A percentile compares a stretch with the other conserved stretches of the same genome.
These are phyloP conservation scores for Torulaspora franciscae DNA, from an alignment of 805 yeast species.

Conservation along the genomic window DNA sequence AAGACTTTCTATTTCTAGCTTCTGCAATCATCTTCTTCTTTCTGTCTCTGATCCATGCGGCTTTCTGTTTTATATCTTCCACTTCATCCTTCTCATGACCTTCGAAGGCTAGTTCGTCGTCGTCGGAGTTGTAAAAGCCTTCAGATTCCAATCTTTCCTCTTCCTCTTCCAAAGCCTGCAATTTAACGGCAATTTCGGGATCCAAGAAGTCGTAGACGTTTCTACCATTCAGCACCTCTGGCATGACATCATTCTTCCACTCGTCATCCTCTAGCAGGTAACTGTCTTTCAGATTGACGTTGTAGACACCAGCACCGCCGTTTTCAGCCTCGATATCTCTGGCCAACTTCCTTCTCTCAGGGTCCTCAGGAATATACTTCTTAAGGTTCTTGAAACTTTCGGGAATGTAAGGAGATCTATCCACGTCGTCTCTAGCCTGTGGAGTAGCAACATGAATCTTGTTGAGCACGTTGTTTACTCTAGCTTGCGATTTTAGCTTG, in stretches of 20 bases:
- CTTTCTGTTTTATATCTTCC: conserved; percentile 70
- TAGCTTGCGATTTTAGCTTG: conserved; percentile 86
- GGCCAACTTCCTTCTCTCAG: conserved; percentile 74
- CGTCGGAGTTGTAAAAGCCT: conserved; percentile 93
- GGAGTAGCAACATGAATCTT: conserved; percentile 95
- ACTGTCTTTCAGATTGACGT: conserved; percentile 86
- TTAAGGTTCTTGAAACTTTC: conserved; percentile 56
- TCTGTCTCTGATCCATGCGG: conserved; percentile 91
- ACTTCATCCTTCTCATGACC: conserved; percentile 63
- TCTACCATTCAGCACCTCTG: conserved; percentile 92
- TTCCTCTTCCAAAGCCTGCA: conserved; percentile 93
- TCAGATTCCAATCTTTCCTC: conserved; percentile 90
- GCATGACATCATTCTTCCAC: conserved; percentile 97
- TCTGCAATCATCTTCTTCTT: conserved; percentile 91
- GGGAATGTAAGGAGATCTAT: conserved; percentile 78
- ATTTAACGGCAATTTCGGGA: conserved; percentile 88
- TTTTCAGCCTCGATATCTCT: conserved; percentile 88
- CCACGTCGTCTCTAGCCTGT: conserved; percentile 76
- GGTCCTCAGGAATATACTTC: conserved; percentile 75
- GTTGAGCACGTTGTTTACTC: conserved; percentile 84
- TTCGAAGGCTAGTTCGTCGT: conserved; percentile 67
- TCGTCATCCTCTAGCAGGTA: conserved; percentile 91
- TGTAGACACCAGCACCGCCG: conserved; percentile 98
- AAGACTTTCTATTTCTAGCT: conserved; percentile 78
- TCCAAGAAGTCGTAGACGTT: conserved; percentile 97